Conservation (phyloP, 169 alveolate genomes). For the Babesia gibsoni region DNA sequence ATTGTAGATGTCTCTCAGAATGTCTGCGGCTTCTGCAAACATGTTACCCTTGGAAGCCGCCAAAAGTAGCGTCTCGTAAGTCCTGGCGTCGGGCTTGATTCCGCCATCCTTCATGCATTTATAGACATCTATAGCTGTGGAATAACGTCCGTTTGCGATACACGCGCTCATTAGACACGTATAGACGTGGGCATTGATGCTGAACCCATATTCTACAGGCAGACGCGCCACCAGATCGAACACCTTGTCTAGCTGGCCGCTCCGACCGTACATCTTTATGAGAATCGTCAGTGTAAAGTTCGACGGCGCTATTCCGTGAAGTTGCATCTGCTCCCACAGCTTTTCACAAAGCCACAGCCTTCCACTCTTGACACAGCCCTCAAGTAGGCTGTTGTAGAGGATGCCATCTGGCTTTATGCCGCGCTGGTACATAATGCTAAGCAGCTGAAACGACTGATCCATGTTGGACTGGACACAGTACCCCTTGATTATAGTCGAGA, state of each 20-base stretch:
- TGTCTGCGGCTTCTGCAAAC: constrained; percentile 53
- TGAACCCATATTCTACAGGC: constrained; percentile 70
- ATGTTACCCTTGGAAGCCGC: constrained; percentile 50
- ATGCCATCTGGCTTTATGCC: constrained; percentile 89
- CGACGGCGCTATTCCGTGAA: constrained; percentile 74
- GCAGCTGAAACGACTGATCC: constrained; percentile 77
- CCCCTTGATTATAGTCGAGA: constrained; percentile 90
- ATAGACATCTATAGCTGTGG: constrained; percentile 58
- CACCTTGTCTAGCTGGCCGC: constrained; percentile 78
- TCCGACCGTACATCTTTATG: constrained; percentile 79
- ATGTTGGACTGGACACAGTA: constrained; percentile 87
- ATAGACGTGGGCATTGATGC: constrained; percentile 78
- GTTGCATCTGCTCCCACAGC: constrained; percentile 81
- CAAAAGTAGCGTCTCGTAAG: constrained; percentile 65
- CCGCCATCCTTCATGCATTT: constrained; percentile 66
- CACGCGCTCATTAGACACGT: constrained; percentile 85
- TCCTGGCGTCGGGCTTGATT: constrained; percentile 71
- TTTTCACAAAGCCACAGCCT: constrained; percentile 72
- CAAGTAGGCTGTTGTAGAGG: constrained; percentile 91
- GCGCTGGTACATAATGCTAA: constrained; percentile 74
- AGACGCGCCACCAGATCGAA: constrained; percentile 73
- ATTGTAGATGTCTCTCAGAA: constrained; percentile 46
- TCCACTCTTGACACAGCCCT: constrained; percentile 90
- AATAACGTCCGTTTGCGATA: constrained; percentile 71
- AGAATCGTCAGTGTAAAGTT: constrained; percentile 82